phyloP scores from a whole-genome alignment of 495 filamentous ascomycete genomes.

The Pyronema omphalodes region DNA sequence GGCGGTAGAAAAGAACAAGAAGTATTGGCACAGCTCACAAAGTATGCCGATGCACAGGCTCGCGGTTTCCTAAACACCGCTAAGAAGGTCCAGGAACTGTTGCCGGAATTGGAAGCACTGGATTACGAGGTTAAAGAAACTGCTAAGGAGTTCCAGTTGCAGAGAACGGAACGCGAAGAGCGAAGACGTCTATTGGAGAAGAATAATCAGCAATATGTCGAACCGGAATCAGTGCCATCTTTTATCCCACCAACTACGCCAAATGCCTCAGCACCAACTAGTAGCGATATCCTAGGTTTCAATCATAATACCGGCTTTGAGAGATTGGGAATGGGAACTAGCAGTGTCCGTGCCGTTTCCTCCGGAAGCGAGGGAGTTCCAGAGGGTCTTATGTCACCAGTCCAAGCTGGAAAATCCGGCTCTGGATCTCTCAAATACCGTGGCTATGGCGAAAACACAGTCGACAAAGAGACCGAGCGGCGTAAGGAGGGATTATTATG shows the following conservation, averaged over 20 bases:
- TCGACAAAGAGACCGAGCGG: conserved; percentile 30
- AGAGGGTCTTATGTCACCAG: conserved; percentile 13
- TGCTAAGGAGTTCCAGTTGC: conserved; percentile 88
- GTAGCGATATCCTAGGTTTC: conserved; percentile 18
- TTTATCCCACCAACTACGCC: conserved; percentile 18
- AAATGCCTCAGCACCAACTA: conserved; percentile 3
- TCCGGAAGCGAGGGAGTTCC: conserved; percentile 17
- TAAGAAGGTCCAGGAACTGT: conserved; percentile 70
- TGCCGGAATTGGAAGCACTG: conserved; percentile 85
- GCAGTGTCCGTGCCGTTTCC: conserved; percentile 20
- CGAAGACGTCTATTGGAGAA: conserved; percentile 80
- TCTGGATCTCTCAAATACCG: conserved; percentile 30
- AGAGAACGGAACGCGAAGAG: conserved; percentile 81
- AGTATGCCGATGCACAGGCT: conserved; percentile 82
- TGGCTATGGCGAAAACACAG: conserved; percentile 28
- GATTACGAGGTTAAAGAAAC: conserved; percentile 73
- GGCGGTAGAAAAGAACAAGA: conserved; percentile 96
- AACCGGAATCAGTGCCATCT: conserved; percentile 40
- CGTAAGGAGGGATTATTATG: conserved; percentile 87
- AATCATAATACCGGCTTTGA: conserved; percentile 21
- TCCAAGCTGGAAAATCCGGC: conserved; percentile 14
- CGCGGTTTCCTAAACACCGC: conserved; percentile 62
- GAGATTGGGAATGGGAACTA: conserved; percentile 21
- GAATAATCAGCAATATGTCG: conserved; percentile 60
- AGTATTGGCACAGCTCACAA: conserved; percentile 84